Evolutionary conservation across 306 rosid genomes (phyloP), one percentile per base, ranked within the genome.

Genomic region (Calophaca sinica): DNA sequence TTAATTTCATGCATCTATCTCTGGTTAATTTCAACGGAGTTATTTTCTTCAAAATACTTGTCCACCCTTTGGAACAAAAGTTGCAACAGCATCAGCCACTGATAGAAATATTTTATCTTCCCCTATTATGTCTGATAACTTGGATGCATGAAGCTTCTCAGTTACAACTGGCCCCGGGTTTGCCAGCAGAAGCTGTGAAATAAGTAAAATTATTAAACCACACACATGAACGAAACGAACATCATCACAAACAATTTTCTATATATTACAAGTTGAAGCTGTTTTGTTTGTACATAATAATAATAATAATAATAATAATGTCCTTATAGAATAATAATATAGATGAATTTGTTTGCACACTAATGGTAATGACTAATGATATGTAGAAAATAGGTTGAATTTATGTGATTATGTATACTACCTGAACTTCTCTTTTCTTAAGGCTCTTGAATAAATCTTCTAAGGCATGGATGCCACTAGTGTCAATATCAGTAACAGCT

Each of bases 401-500:
- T 58, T 5, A 53, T 33, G 41, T 66, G 20, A 66, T 67, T 33
- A 33, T 69, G 38, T 38, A 33, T 9, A 49, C 6, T 82, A 87
- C 96, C 88, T 88, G 77, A 13, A 88, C 51, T 5, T 85, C 81
- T 77, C 88, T 84, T 74, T 87, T 84, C 31, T 52, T 84, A 75
- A 92, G 89, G 81, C 80, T 84, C 61, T 70, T 81, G n/a, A 68
- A 51, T 59, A 92, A 79, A 14, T 84, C 88, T 83, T 87, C 86
- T 8, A 90, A 78, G 26, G 96, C 87, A 58, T 81, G 90, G 70
- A 90, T 92, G 15, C 97, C 97, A 62, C 94, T 90, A 0, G 97
- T 90, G 74, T 92, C 97, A 50, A 92, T 84, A 70, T 92, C 97
- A 50, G 82, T 82, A 64, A 91, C 97, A 55, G 98, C 98, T 94